Conservation (phyloP, 495 filamentous ascomycete genomes). For the Poronia punctata region DNA sequence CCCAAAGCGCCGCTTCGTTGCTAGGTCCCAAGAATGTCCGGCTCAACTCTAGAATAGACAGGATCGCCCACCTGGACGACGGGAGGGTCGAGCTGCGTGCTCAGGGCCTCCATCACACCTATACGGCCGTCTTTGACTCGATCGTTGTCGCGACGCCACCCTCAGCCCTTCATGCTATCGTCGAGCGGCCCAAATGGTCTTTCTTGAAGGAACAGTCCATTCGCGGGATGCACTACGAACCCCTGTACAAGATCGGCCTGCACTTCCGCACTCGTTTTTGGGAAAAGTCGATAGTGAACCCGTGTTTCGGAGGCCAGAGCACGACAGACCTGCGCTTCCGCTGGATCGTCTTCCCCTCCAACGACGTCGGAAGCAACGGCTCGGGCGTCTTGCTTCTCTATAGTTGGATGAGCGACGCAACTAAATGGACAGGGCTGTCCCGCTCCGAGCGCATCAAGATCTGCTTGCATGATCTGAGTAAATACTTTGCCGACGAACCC, state of each 20-base stretch:
- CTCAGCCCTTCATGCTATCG: constrained; percentile 3
- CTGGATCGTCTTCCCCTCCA: constrained; percentile 17
- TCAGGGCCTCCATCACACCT: no score
- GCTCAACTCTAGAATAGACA: no score
- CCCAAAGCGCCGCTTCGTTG: no score
- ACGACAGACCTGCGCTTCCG: constrained; percentile 14
- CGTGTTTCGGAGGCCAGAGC: constrained; percentile 12
- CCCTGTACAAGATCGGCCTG: constrained; percentile 15
- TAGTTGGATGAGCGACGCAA: constrained; percentile 6
- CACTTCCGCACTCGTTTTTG: constrained; percentile 17
- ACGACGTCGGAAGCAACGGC: constrained; percentile 11
- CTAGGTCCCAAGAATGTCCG: no score
- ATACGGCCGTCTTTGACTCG: neutral
- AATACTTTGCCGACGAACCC: constrained; percentile 10
- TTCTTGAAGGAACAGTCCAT: constrained; percentile 8
- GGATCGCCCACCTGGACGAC: no score
- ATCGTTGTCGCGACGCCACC: neutral
- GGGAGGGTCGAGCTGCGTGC: no score
- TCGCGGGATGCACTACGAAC: constrained; percentile 3
- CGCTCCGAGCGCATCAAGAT: constrained; percentile 10
- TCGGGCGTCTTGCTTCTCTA: constrained; percentile 10
- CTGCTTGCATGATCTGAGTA: constrained; percentile 7
- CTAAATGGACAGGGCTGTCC: constrained; percentile 3
- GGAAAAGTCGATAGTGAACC: constrained; percentile 6
- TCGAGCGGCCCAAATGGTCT: constrained; percentile 4